phyloP scores from a whole-genome alignment of 805 yeast genomes.

The Kazachstania taianensis region DNA sequence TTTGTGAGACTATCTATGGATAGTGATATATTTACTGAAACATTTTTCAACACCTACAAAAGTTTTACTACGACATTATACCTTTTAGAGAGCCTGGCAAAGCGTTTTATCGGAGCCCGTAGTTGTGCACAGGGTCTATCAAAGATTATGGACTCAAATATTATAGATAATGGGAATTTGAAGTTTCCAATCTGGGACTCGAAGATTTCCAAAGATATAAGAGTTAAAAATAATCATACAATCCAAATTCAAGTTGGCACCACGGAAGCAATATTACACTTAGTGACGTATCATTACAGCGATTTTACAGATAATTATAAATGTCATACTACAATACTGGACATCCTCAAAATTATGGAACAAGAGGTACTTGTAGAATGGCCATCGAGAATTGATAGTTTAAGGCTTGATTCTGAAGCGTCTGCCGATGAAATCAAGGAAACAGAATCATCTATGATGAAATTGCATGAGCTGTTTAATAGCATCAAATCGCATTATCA shows the following conservation, averaged over 20 bases:
- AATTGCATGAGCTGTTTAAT: slow-evolving; percentile 41
- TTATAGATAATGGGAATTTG: slow-evolving; percentile 4
- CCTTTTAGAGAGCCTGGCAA: slow-evolving; percentile 42
- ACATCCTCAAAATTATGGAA: slow-evolving; percentile 57
- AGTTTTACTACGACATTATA: slow-evolving; percentile 51
- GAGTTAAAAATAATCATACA: slow-evolving; percentile 54
- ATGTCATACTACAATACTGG: slow-evolving; percentile 51
- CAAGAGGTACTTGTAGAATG: slow-evolving; percentile 48
- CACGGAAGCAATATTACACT: slow-evolving; percentile 59
- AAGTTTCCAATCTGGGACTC: slow-evolving; percentile 53
- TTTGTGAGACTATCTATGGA: slow-evolving; percentile 46
- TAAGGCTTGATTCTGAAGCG: slow-evolving; percentile 13
- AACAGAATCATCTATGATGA: slow-evolving; percentile 21
- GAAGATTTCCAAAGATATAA: slow-evolving; percentile 31
- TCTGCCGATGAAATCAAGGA: slow-evolving; percentile 15
- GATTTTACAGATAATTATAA: slow-evolving; percentile 63
- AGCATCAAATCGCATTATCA: slow-evolving; percentile 60
- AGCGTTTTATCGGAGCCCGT: slow-evolving; percentile 51
- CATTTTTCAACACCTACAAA: slow-evolving; percentile 60
- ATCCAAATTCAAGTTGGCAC: slow-evolving; percentile 76
- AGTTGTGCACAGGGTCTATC: slow-evolving; percentile 50
- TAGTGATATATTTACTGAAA: slow-evolving; percentile 51
- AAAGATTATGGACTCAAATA: slow-evolving; percentile 19
- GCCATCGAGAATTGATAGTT: slow-evolving; percentile 34
- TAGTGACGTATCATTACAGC: slow-evolving; percentile 62